Percentiles rank a stretch among this genome's conserved stretches.
These are phyloP conservation scores for Boletus sp. DNA, from an alignment of 1,284 basidiomycete genomes.

Conservation along the genomic window DNA sequence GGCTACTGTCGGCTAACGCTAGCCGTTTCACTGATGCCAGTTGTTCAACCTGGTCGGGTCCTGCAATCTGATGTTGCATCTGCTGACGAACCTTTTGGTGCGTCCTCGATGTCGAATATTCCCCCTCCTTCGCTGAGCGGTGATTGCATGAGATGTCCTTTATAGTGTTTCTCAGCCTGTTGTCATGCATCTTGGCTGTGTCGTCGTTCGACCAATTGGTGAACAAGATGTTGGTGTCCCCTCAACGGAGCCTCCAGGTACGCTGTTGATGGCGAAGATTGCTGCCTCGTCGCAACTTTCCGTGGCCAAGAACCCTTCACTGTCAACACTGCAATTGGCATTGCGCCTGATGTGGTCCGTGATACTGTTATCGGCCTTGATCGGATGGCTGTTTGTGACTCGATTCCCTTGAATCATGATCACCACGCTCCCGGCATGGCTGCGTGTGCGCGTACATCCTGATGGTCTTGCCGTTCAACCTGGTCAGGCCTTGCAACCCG, in stretches of 20 bases:
- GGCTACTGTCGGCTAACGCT: no score
- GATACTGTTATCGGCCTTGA: neutral
- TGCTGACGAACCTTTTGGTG: neutral
- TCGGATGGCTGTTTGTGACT: neutral
- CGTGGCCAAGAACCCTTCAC: neutral
- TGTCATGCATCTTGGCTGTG: neutral
- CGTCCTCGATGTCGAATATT: neutral
- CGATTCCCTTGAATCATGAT: neutral
- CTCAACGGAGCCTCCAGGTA: neutral
- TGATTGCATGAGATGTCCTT: neutral
- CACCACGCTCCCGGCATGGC: neutral
- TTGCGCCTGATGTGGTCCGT: neutral
- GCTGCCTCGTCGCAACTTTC: neutral
- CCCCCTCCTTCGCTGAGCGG: neutral
- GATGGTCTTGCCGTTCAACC: neutral
- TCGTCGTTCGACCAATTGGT: neutral
- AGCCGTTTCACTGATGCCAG: no score
- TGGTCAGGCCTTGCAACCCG: neutral
- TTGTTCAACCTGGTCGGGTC: neutral
- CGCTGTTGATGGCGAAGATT: neutral
- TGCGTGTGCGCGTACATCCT: neutral
- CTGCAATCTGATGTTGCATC: neutral
- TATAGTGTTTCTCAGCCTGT: neutral
- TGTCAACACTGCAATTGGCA: neutral
- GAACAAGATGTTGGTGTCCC: neutral